Conservation (phyloP, 2,329 filamentous ascomycete species). For the Aphanoascus verrucosus region DNA sequence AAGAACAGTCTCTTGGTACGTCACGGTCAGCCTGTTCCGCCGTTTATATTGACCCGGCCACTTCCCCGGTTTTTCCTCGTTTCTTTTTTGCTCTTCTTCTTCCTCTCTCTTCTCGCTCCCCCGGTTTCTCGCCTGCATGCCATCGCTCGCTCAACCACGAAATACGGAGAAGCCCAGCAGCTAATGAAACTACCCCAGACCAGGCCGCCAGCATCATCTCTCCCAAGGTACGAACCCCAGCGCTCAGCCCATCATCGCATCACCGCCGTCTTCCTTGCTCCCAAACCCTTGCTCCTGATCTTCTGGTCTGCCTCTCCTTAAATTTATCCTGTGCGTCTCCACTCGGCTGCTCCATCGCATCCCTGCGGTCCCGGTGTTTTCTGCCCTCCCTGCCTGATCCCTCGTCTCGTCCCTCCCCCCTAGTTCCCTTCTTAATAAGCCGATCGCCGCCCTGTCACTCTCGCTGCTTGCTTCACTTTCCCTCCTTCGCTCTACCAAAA, state of each 20-base stretch:
- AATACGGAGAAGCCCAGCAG: constrained; percentile 7
- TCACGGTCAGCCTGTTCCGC: neutral
- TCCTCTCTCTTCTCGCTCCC: constrained; percentile 28
- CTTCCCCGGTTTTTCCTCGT: neutral
- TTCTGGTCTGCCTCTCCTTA: constrained; percentile 22
- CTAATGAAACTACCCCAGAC: neutral
- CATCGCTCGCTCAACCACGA: constrained; percentile 26
- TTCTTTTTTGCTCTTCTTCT: constrained; percentile 20
- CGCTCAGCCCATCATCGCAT: neutral
- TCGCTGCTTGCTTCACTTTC: constrained; percentile 4
- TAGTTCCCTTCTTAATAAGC: constrained; percentile 16
- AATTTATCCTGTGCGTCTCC: constrained; percentile 19
- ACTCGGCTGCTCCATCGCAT: constrained; percentile 17
- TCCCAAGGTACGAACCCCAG: neutral
- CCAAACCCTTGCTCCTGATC: constrained; percentile 5
- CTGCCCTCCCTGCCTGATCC: constrained; percentile 17
- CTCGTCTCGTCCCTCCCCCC: constrained; percentile 10
- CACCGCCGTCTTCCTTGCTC: neutral
- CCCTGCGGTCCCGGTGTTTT: constrained; percentile 11
- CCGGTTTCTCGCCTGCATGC: neutral
- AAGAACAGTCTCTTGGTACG: neutral
- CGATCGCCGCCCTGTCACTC: constrained; percentile 12
- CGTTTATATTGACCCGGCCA: neutral
- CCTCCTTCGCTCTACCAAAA: neutral
- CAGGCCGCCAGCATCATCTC: neutral